Percentiles rank a stretch among this genome's conserved stretches.
Evolutionary conservation across 306 rosid species (phyloP).

Genomic region (Rubus idaeus): DNA sequence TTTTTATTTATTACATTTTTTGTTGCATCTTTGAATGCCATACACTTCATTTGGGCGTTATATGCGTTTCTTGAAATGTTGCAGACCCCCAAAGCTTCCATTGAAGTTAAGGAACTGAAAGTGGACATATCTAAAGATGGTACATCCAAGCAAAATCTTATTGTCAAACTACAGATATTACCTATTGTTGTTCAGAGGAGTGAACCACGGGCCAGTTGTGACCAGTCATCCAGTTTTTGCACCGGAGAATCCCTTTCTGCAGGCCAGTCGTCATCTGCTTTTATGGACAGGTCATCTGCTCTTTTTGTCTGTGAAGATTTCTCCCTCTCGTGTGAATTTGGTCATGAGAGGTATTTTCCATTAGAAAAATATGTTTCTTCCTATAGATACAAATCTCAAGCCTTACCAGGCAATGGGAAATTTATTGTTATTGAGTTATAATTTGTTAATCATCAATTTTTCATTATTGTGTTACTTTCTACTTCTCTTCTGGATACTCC

Average conservation of each 20-base stretch:
- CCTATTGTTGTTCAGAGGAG: conserved; percentile 72
- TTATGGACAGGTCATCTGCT: conserved; percentile 61
- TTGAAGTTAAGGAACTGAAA: conserved; percentile 85
- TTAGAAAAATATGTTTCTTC: background rate
- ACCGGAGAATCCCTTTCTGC: conserved; percentile 58
- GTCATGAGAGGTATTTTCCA: conserved; percentile 77
- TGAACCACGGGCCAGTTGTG: conserved; percentile 71
- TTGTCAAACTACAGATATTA: conserved; percentile 70
- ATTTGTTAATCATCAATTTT: background rate
- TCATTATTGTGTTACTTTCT: background rate
- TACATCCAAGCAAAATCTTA: conserved; percentile 62
- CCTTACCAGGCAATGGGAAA: background rate
- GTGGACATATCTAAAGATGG: conserved; percentile 83
- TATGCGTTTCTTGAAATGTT: conserved; percentile 36
- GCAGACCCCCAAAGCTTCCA: conserved; percentile 79
- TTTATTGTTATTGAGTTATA: background rate
- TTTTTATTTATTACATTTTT: conserved; percentile 16
- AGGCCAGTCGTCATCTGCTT: conserved; percentile 50
- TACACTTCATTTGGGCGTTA: conserved; percentile 19
- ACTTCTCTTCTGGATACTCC: background rate
- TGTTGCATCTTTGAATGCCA: conserved; percentile 6
- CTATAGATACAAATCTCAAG: conserved; percentile 3
- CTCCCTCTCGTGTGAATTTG: conserved; percentile 79
- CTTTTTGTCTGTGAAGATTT: conserved; percentile 75
- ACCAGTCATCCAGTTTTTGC: conserved; percentile 58